These are phyloP conservation scores for Populus tomentosa DNA, from an alignment of 441 rosid genomes.

Conservation along the genomic window DNA sequence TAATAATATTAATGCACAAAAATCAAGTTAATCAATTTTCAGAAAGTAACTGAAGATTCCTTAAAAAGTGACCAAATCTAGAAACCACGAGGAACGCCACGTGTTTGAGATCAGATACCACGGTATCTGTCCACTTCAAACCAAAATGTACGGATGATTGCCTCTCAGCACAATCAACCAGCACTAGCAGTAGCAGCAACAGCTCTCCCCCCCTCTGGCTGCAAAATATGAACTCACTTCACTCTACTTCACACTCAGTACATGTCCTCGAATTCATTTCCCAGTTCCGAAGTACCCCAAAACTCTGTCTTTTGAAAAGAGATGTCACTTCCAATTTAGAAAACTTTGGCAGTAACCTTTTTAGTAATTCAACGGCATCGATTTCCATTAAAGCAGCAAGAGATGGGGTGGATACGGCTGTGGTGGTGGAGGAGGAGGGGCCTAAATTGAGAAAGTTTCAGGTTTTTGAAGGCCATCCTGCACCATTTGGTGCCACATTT, in stretches of 20 bases:
- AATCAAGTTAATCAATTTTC: neutral
- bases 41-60: neutral
- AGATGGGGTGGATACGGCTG: constrained; percentile 39
- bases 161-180: neutral
- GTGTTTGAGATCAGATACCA: neutral
- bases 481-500: constrained; percentile 81
- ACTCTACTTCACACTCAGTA: neutral
- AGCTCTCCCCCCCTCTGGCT: neutral
- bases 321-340: neutral
- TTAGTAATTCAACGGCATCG: neutral
- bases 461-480: constrained; percentile 54
- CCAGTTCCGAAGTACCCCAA: neutral
- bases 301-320: neutral
- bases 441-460: constrained; percentile 33
- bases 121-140: neutral
- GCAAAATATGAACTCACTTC: neutral
- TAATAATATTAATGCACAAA: too few relatives aligned
- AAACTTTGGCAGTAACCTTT: neutral
- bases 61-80: neutral
- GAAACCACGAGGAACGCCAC: neutral
- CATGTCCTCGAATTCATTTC: neutral
- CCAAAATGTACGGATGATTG: neutral
- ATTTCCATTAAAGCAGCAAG: constrained; percentile 17
- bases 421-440: constrained; percentile 39
- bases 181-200: neutral